These are phyloP conservation scores for Podaxis mareebaensis DNA, from an alignment of 768 basidiomycete species.

Conservation along the genomic window DNA sequence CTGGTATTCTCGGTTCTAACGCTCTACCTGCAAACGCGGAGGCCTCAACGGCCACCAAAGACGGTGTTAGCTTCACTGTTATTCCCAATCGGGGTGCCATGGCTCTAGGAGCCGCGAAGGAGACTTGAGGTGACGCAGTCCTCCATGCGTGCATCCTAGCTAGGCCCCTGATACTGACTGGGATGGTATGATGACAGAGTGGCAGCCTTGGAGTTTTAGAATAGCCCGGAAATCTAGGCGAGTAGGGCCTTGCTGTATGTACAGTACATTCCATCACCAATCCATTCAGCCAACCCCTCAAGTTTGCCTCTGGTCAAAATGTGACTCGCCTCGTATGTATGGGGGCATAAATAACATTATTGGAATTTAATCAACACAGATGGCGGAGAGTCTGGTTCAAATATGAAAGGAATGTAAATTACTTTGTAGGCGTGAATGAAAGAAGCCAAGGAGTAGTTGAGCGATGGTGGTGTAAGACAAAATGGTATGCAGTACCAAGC, in stretches of 20 bases:
- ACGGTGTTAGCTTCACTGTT: conserved; percentile 48
- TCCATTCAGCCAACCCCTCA: no score
- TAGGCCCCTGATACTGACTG: no score
- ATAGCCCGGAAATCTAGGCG: no score
- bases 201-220: no score
- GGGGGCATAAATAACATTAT: neutral
- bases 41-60: conserved; percentile 41
- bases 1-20: conserved; percentile 55
- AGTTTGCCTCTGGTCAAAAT: no score
- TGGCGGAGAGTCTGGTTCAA: neutral
- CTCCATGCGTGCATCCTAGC: neutral
- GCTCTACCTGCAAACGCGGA: conserved; percentile 44
- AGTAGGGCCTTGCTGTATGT: no score
- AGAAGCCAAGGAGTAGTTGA: no score
- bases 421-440: no score
- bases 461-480: no score
- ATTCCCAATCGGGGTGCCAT: conserved; percentile 54
- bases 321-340: neutral
- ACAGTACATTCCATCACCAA: no score
- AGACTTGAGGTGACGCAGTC: conserved; percentile 15
- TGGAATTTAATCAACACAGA: neutral
- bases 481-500: no score
- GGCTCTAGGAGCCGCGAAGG: conserved; percentile 35
- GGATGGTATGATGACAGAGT: no score
- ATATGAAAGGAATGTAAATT: neutral